phyloP scores from a whole-genome alignment of 2,329 filamentous ascomycete species.

The Pseudohalonectria lignicola region DNA sequence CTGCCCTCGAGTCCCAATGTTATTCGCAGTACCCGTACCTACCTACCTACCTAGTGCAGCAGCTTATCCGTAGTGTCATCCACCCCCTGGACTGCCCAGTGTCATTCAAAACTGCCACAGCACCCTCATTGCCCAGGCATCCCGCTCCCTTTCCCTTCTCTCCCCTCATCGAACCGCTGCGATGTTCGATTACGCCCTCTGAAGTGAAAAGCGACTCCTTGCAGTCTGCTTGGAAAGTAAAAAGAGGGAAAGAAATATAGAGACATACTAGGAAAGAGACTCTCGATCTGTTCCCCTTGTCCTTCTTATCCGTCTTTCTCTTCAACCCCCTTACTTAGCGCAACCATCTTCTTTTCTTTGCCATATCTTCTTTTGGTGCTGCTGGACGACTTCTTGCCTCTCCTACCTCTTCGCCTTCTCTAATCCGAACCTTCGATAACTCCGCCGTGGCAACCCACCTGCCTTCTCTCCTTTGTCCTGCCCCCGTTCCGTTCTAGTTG shows the following conservation, averaged over 20 bases:
- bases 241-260: slow-evolving; percentile 11
- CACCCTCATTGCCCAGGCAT: slow-evolving; percentile 14
- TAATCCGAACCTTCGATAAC: too few species aligned
- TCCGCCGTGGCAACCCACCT: background rate
- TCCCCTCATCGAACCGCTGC: slow-evolving; percentile 37
- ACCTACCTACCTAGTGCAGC: too few species aligned
- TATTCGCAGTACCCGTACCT: too few species aligned
- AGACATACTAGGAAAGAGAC: slow-evolving; percentile 1
- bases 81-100: too few species aligned
- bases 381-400: slow-evolving; percentile 3
- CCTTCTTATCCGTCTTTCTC: slow-evolving; percentile 1
- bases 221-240: slow-evolving; percentile 37
- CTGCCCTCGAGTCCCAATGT: too few species aligned
- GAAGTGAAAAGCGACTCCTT: slow-evolving; percentile 39
- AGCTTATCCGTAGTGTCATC: too few species aligned
- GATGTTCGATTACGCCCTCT: slow-evolving; percentile 44
- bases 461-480: slow-evolving; percentile 7
- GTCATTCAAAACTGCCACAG: slow-evolving; percentile 22
- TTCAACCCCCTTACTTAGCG: slow-evolving; percentile 12
- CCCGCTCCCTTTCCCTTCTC: slow-evolving; percentile 22
- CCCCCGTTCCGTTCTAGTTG: slow-evolving; percentile 5
- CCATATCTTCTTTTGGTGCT: slow-evolving; percentile 16
- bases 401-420: background rate
- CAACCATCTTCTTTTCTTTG: slow-evolving; percentile 15
- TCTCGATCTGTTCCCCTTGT: slow-evolving; percentile 1